phyloP scores from a whole-genome alignment of 352 stramenopile genomes.

The Thalassiosira hispida region DNA sequence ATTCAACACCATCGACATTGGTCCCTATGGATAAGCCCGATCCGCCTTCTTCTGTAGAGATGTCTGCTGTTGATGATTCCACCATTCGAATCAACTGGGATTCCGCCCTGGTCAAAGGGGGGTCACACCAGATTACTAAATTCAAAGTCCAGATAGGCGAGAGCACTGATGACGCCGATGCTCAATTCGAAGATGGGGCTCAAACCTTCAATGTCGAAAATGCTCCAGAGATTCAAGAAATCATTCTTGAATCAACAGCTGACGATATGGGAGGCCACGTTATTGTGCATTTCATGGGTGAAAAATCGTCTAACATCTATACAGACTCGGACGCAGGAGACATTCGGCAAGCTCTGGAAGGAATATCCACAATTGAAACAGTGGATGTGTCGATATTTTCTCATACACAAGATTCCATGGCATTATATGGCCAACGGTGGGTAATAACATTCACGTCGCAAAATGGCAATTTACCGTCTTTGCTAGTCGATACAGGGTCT shows the following conservation, averaged over 20 bases:
- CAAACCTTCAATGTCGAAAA: slow-evolving; percentile 56
- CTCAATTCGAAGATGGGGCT: slow-evolving; percentile 65
- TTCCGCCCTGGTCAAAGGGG: slow-evolving; percentile 86
- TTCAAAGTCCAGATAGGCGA: slow-evolving; percentile 90
- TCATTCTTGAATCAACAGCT: slow-evolving; percentile 72
- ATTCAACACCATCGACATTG: slow-evolving; percentile 45
- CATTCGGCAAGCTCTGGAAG: slow-evolving; percentile 76
- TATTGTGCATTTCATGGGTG: slow-evolving; percentile 74
- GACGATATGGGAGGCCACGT: slow-evolving; percentile 82
- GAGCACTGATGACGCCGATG: slow-evolving; percentile 28
- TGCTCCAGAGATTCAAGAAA: slow-evolving; percentile 76
- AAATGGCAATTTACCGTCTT: slow-evolving; percentile 65
- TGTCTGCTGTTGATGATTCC: slow-evolving; percentile 91
- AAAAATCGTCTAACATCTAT: slow-evolving; percentile 63
- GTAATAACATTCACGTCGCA: slow-evolving; percentile 75
- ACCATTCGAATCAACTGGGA: slow-evolving; percentile 87
- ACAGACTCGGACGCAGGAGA: slow-evolving; percentile 52
- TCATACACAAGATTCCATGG: slow-evolving; percentile 37
- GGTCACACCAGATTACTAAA: slow-evolving; percentile 85
- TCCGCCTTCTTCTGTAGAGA: slow-evolving; percentile 82
- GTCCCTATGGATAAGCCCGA: slow-evolving; percentile 40
- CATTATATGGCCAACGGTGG: slow-evolving; percentile 63
- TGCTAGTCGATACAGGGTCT: slow-evolving; percentile 73
- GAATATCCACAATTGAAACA: slow-evolving; percentile 73
- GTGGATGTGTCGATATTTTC: slow-evolving; percentile 65